Base-by-base conservation (phyloP, 352 stramenopile species). In the Phytophthora kernoviae region DNA sequence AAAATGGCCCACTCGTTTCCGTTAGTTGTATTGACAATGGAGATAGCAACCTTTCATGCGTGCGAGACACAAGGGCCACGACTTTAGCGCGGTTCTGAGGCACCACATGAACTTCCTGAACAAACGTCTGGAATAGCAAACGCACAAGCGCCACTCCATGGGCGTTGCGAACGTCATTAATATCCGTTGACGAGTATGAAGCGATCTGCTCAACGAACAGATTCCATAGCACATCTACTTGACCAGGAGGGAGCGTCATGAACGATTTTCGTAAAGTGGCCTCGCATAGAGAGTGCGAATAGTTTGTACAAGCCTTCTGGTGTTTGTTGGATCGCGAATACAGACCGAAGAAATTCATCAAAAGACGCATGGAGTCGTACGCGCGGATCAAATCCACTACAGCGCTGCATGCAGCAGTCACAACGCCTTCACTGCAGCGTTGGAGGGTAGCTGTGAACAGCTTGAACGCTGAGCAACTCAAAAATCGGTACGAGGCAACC, bases 321-420 rank as follows among this genome's bases (percentile, higher is more conserved):
- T 3, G 47, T 50, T 45, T n/a, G 61, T 67, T 56, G 41, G 34
- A 67, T 73, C 54, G 65, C 57, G 63, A 73, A 85, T 36, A 21
- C 44, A 21, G 77, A 52, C 11, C 57, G 58, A 14, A 93, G 53
- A 32, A 94, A 84, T 21, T 62, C 56, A 51, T 94, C 14, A 96
- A 43, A 12, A 93, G 70, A 66, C 87, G 84, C 87, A 96, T 94
- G 0, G 85, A 93, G 52, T 93, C 80, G 67, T 91, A 93, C 5
- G 87, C 87, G 18, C 64, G 73, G 51, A 96, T 59, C 15, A 96
- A 58, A 26, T 85, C 69, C 12, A 82, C 71, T 37, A 93, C 58
- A 9, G 77, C 68, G 6, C 55, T 61, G 39, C 79, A 87, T 1
- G 68, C 59, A 33, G 67, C 55, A 9, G n/a, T 20, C 18, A 57